These are phyloP conservation scores for Allium fistulosum DNA, from an alignment of 106 monocot genomes.

Conservation along the genomic window DNA sequence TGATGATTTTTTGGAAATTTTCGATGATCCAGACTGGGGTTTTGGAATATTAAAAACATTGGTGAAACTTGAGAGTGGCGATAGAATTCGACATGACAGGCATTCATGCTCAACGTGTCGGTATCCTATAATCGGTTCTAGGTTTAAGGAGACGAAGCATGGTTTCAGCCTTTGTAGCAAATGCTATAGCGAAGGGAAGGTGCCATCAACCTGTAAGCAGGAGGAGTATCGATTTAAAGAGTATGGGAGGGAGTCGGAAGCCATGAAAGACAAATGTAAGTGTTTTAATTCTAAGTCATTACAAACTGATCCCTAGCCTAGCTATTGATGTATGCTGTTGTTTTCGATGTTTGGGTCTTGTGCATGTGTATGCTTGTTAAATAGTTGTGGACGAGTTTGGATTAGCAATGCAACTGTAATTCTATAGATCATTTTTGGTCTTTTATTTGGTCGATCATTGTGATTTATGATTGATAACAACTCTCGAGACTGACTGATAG, in stretches of 20 bases:
- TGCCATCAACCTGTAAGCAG: constrained; percentile 74
- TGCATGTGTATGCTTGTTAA: constrained; percentile 13
- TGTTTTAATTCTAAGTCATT: constrained; percentile 67
- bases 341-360: constrained; percentile 1
- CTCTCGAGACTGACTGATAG: no score
- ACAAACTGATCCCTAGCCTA: constrained; percentile 30
- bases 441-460: constrained; percentile 11
- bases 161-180: constrained; percentile 77
- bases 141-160: constrained; percentile 82
- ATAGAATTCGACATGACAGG: constrained; percentile 64
- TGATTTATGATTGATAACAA: constrained; percentile 12
- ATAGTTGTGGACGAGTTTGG: constrained; percentile 12
- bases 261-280: constrained; percentile 88
- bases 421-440: constrained; percentile 17
- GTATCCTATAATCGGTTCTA: constrained; percentile 88
- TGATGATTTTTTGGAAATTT: constrained; percentile 82
- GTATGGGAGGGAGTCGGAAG: constrained; percentile 80
- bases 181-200: constrained; percentile 98
- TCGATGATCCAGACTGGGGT: constrained; percentile 97
- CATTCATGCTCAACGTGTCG: constrained; percentile 76
- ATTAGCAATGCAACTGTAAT: constrained; percentile 24
- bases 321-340: neutral
- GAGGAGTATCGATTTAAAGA: constrained; percentile 95
- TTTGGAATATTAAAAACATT: constrained; percentile 84
- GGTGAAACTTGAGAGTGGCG: constrained; percentile 89